phyloP scores from a whole-genome alignment of 1,139 yeast genomes.

The Suhomyces atakaporum region DNA sequence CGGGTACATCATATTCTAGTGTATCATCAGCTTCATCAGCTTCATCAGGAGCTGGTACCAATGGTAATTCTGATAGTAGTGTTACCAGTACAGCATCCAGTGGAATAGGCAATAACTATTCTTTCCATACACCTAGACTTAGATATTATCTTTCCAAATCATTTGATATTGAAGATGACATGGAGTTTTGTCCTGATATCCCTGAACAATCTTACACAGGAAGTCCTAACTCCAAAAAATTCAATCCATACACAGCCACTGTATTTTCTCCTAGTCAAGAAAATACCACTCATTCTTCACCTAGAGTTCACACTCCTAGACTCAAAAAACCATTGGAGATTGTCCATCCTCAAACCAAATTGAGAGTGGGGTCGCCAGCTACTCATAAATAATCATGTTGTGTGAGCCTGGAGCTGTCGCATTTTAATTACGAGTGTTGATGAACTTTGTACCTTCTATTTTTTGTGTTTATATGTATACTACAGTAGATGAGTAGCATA shows the following conservation, averaged over 20 bases:
- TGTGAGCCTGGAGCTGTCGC: constrained; percentile 1
- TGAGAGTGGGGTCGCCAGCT: constrained; percentile 63
- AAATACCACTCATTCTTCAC: constrained; percentile 12
- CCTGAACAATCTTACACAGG: constrained; percentile 20
- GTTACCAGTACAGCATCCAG: constrained; percentile 14
- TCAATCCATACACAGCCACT: constrained; percentile 62
- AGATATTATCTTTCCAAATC: constrained; percentile 56
- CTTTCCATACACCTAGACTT: constrained; percentile 46
- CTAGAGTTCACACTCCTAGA: constrained; percentile 54
- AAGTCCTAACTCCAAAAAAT: constrained; percentile 33
- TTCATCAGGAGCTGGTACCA: constrained; percentile 5
- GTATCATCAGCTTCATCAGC: constrained; percentile 20
- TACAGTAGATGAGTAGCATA: constrained; percentile 2
- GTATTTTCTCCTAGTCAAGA: constrained; percentile 49
- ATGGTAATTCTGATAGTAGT: constrained; percentile 10
- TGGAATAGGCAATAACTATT: constrained; percentile 20
- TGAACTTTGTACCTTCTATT: constrained; percentile 1
- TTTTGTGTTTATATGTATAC: constrained; percentile 6
- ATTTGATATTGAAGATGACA: constrained; percentile 64
- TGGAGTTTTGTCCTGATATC: constrained; percentile 67
- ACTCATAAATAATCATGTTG: constrained; percentile 5
- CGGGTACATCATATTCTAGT: constrained; percentile 14
- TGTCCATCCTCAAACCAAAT: constrained; percentile 75
- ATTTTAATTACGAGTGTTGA: constrained; percentile 5
- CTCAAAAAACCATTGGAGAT: constrained; percentile 69